A percentile compares a stretch with the other conserved stretches of the same genome.
Conservation (phyloP, 164 flowering plant genomes). For the Umbilicus rupestris region DNA sequence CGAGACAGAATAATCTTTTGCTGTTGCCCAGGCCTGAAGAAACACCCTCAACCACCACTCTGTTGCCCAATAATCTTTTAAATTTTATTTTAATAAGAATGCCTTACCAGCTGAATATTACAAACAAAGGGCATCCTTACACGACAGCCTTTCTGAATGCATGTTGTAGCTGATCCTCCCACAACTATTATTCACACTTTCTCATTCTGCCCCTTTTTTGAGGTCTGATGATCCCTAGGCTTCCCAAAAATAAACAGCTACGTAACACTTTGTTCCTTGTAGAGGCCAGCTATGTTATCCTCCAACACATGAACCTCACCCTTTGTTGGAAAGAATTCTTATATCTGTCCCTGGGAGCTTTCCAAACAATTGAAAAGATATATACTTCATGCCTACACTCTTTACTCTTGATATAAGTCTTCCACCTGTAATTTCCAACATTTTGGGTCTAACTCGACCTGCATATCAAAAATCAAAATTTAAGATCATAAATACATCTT, state of each 20-base stretch:
- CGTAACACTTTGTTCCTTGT: neutral
- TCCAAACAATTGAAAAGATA: neutral
- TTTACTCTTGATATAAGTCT: constrained; percentile 19
- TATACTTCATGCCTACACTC: neutral
- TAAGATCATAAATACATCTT: neutral
- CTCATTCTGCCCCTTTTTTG: neutral
- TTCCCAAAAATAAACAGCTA: neutral
- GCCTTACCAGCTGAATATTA: neutral
- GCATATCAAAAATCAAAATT: constrained; percentile 14
- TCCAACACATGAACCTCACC: neutral
- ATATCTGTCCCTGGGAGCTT: neutral
- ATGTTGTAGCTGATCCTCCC: neutral
- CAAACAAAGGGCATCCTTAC: neutral
- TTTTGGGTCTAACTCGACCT: constrained; percentile 60
- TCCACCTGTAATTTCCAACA: constrained; percentile 51
- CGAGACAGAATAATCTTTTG: neutral
- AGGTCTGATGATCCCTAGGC: neutral
- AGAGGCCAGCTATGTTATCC: neutral
- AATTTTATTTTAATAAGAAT: neutral
- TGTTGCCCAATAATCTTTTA: no score
- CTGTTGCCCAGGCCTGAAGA: neutral
- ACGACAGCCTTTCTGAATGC: neutral
- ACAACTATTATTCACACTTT: no score
- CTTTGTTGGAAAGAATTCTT: neutral
- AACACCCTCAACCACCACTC: neutral